These are phyloP conservation scores for Plasmodium coatneyi DNA, from an alignment of 169 alveolate genomes.

Conservation along the genomic window DNA sequence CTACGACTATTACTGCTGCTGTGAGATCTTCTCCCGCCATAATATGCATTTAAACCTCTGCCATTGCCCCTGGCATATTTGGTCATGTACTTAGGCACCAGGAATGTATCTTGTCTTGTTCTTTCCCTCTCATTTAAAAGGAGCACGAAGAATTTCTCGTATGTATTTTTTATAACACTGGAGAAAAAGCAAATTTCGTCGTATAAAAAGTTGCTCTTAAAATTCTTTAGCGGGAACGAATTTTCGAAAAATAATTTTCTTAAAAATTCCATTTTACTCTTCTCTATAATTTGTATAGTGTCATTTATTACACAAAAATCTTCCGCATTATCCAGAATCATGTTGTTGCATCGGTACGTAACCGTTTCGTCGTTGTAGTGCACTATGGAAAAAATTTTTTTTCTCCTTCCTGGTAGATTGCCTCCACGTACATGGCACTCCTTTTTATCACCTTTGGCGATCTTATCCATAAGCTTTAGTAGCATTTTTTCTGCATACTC, in stretches of 20 bases:
- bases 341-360: slow-evolving; percentile 44
- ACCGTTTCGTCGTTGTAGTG: slow-evolving; percentile 38
- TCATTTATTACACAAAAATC: slow-evolving; percentile 28
- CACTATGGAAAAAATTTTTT: slow-evolving; percentile 1
- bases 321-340: slow-evolving; percentile 41
- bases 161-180: slow-evolving; percentile 24
- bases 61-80: slow-evolving; percentile 6
- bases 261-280: slow-evolving; percentile 51
- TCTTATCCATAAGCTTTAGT: not conserved
- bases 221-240: slow-evolving; percentile 16
- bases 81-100: slow-evolving; percentile 30
- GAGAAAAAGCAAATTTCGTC: slow-evolving; percentile 49
- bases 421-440: not conserved
- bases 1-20: not conserved
- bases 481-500: not conserved
- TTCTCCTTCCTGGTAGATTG: not conserved
- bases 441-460: not conserved
- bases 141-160: slow-evolving; percentile 51
- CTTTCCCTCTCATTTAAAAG: slow-evolving; percentile 46
- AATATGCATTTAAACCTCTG: not conserved
- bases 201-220: slow-evolving; percentile 27
- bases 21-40: not conserved
- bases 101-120: slow-evolving; percentile 1
- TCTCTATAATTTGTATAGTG: slow-evolving; percentile 43
- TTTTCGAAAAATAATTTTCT: slow-evolving; percentile 53